phyloP scores from a whole-genome alignment of 2,329 filamentous ascomycete species.

The Trichoderma polysporum region DNA sequence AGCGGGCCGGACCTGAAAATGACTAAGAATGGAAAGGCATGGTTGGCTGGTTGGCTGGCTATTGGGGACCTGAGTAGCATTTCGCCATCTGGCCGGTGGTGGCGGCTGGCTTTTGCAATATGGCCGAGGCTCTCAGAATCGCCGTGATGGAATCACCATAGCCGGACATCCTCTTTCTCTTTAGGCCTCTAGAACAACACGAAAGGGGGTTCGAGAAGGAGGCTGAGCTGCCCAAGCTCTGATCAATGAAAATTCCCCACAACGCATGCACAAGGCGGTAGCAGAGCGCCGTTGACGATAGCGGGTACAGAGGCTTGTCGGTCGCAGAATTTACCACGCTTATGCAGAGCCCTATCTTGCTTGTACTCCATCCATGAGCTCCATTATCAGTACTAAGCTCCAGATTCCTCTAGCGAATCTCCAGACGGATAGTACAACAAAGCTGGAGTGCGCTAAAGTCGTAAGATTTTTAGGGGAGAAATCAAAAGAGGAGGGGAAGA shows the following conservation, averaged over 20 bases:
- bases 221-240: not conserved
- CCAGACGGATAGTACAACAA: not conserved
- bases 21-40: constrained; percentile 4
- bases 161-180: not conserved
- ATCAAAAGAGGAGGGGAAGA: not conserved
- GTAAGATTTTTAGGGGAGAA: not conserved
- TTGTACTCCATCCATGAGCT: not conserved
- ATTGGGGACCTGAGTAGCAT: not conserved
- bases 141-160: not conserved
- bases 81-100: constrained; percentile 12
- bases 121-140: constrained; percentile 11
- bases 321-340: not conserved
- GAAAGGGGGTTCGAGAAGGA: not conserved
- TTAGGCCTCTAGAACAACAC: not conserved
- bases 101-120: constrained; percentile 19
- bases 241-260: not conserved
- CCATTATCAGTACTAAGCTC: constrained; percentile 8
- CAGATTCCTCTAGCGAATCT: not conserved
- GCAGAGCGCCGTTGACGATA: not conserved
- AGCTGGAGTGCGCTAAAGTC: constrained; percentile 12
- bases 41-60: constrained; percentile 11
- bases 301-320: not conserved
- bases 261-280: not conserved
- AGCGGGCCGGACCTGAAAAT: constrained; percentile 19
- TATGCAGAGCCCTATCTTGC: no score